These are phyloP conservation scores for Calonectria hongkongensis DNA, from an alignment of 2,329 filamentous ascomycete genomes.

Conservation along the genomic window DNA sequence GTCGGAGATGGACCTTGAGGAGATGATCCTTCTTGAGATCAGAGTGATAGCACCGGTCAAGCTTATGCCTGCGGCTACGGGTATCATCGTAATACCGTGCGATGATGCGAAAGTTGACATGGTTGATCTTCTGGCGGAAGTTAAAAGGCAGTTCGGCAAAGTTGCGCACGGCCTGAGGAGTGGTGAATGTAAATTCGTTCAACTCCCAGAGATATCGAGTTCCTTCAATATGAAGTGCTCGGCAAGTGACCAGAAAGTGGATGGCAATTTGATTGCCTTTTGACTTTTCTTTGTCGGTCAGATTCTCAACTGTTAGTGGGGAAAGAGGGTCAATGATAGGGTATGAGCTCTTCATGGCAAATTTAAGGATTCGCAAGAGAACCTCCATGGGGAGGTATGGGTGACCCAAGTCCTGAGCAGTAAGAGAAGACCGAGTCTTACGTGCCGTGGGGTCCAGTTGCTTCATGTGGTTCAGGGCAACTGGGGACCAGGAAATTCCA, in stretches of 20 bases:
- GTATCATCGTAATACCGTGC: conserved; percentile 74
- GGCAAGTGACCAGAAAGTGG: conserved; percentile 72
- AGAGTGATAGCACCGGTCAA: conserved; percentile 65
- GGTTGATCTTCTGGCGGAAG: conserved; percentile 66
- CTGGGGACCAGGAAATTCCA: conserved; percentile 70
- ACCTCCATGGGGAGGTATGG: conserved; percentile 72
- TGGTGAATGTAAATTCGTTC: conserved; percentile 74
- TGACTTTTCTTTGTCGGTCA: conserved; percentile 65
- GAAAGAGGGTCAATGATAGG: conserved; percentile 74
- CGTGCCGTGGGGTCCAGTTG: conserved; percentile 57
- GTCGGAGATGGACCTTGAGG: conserved; percentile 65
- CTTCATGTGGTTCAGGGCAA: conserved; percentile 59
- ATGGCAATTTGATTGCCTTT: conserved; percentile 71
- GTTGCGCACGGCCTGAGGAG: conserved; percentile 67
- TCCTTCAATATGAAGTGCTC: conserved; percentile 69
- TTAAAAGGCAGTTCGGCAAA: conserved; percentile 67
- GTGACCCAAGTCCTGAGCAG: conserved; percentile 54
- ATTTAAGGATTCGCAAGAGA: conserved; percentile 70
- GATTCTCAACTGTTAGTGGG: conserved; percentile 63
- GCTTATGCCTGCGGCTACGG: conserved; percentile 62
- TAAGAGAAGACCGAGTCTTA: conserved; percentile 58
- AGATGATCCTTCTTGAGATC: conserved; percentile 64
- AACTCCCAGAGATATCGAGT: conserved; percentile 69
- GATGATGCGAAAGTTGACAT: conserved; percentile 71
- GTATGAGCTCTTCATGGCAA: conserved; percentile 67